Conservation (phyloP, 176 grass and related monocot genomes). For the Cenchrus americanus region DNA sequence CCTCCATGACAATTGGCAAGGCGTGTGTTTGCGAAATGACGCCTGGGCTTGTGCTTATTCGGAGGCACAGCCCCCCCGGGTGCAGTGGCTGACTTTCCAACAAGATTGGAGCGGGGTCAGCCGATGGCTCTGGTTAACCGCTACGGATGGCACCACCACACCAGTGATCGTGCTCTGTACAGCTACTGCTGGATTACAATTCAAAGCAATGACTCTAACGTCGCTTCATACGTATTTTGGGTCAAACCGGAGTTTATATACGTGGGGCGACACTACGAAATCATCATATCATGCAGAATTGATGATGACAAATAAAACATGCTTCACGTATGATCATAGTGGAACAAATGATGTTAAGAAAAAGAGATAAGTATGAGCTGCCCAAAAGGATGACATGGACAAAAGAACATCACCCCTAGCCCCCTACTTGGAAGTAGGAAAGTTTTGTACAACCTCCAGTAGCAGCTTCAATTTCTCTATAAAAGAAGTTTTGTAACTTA, state of each 20-base stretch:
- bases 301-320: background rate
- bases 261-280: too few species aligned
- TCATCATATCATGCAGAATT: too few species aligned
- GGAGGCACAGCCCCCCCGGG: rapidly evolving
- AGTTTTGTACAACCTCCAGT: background rate
- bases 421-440: background rate
- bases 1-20: background rate
- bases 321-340: background rate
- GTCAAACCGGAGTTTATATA: background rate
- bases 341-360: background rate
- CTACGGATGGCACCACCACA: background rate
- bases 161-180: too few species aligned
- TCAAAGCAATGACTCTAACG: background rate
- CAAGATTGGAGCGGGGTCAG: background rate
- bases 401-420: background rate
- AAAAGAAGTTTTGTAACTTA: background rate
- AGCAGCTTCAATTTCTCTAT: background rate
- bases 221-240: background rate
- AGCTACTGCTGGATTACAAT: background rate
- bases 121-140: background rate
- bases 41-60: background rate
- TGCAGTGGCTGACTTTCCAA: background rate
- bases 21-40: background rate
- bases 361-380: background rate
- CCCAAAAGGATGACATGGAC: background rate